Base-by-base conservation (phyloP, 192 early-diverging fungal genomes). In the Helicostylum pulchrum region DNA sequence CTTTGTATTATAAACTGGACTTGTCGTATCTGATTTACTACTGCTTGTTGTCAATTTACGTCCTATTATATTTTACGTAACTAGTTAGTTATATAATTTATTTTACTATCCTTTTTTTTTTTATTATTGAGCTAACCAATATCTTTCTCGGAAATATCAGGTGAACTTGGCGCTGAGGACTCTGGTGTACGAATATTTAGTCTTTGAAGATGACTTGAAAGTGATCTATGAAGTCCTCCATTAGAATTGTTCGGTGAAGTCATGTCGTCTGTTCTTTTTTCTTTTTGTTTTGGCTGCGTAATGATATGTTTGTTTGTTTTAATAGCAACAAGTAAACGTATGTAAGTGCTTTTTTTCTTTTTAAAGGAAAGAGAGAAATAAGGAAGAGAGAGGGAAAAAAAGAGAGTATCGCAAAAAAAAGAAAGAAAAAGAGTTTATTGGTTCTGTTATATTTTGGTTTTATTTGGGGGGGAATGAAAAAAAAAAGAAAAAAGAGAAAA, bases 151-250 rank as follows among this genome's bases (percentile, higher is more conserved):
- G 53, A 36, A 34, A 57, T 49, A 49, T 66, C 65, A 17, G 46
- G 46, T 48, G 46, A 14, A 48, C 14, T 48, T 48, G 15, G 32
- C 20, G 11, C 34, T 58, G 17, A 30, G 44, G 39, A 17, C 20
- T 56, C 61, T 46, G 50, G 21, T 15, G 43, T 43, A 21, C 53
- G 43, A 20, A 70, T 26, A 31, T 62, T 53, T 21, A 70, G 45
- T 30, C 68, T 23, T 44, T 70, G 68, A 17, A 70, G 52, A 70
- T 70, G 68, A 50, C 53, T 46, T 6, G 68, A 70, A 11, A 70
- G 52, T 3, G 68, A 70, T 51, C 68, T 19, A 12, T 70, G 61
- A 39, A 70, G 61, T 43, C 46, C 53, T 7, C 53, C 45, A 39
- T 52, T 63, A 30, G 51, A 19, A 19, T 58, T 66, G 39, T 21